Evolutionary conservation across 768 basidiomycete species (phyloP).

Genomic region (Lentinula edodes): DNA sequence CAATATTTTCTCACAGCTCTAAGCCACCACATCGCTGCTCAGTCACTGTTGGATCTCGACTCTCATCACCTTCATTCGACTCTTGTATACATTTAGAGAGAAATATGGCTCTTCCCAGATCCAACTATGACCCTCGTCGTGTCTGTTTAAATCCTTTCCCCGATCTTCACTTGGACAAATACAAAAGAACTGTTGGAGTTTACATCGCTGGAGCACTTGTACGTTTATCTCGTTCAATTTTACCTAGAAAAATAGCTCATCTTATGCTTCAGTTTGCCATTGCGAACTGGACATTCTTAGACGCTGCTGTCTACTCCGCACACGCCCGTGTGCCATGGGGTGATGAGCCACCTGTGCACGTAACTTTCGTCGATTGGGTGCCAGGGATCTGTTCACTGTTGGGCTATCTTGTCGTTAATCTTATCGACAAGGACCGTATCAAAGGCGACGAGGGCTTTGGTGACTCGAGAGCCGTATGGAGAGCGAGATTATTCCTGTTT

Average conservation of each 20-base stretch:
- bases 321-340: conserved; percentile 76
- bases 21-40: not conserved
- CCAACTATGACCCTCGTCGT: conserved; percentile 63
- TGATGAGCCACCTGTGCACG: conserved; percentile 54
- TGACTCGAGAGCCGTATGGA: conserved; percentile 83
- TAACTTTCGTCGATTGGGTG: conserved; percentile 96
- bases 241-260: not conserved
- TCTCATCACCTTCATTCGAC: not conserved
- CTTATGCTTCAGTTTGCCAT: conserved; percentile 71
- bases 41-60: not conserved
- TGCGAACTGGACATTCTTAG: conserved; percentile 93
- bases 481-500: conserved; percentile 86
- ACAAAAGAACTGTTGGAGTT: conserved; percentile 79
- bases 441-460: conserved; percentile 75
- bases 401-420: conserved; percentile 87
- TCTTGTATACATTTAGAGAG: not conserved
- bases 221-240: conserved; percentile 26
- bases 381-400: conserved; percentile 90
- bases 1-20: not conserved
- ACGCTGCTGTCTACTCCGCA: conserved; percentile 86
- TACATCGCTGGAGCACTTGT: conserved; percentile 92
- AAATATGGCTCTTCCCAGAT: conserved; percentile 42
- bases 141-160: conserved; percentile 83
- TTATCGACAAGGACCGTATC: conserved; percentile 92
- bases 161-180: conserved; percentile 63